A percentile compares a stretch with the other conserved stretches of the same genome.
Evolutionary conservation across 176 grass and related monocot species (phyloP).

Genomic region (Cenchrus americanus): DNA sequence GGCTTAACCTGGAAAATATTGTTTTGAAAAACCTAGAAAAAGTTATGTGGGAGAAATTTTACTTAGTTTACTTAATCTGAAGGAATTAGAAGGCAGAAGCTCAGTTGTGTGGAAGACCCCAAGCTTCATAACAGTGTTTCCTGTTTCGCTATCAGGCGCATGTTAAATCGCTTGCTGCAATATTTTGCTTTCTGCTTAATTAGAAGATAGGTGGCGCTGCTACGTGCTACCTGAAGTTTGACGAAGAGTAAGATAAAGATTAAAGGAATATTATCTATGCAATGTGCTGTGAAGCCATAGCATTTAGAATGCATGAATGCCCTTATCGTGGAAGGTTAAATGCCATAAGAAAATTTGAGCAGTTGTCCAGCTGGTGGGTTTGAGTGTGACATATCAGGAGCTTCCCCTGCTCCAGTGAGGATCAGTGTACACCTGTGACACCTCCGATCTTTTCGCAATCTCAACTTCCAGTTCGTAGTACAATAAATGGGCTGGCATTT

Average conservation of each 20-base stretch:
- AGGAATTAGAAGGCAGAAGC: neutral
- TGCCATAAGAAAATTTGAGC: neutral
- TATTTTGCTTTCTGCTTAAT: neutral
- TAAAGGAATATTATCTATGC: neutral
- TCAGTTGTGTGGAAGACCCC: neutral
- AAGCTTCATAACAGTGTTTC: neutral
- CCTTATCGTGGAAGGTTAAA: neutral
- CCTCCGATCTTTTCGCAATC: too few relatives aligned
- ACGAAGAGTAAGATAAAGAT: neutral
- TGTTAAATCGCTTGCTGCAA: neutral
- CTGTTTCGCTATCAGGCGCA: too few relatives aligned
- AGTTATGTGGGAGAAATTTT: too few relatives aligned
- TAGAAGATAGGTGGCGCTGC: neutral
- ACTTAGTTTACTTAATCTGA: neutral
- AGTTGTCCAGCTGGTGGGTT: neutral
- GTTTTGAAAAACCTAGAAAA: too few relatives aligned
- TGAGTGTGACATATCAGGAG: neutral
- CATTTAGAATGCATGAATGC: neutral
- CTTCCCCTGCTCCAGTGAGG: neutral
- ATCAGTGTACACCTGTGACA: too few relatives aligned
- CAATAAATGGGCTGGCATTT: too few relatives aligned
- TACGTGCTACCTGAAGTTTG: neutral
- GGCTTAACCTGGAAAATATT: too few relatives aligned
- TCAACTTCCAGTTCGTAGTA: too few relatives aligned
- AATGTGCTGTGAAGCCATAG: neutral